Evolutionary conservation across 768 basidiomycete species (phyloP).

Genomic region (Leucosporidium yakuticum): DNA sequence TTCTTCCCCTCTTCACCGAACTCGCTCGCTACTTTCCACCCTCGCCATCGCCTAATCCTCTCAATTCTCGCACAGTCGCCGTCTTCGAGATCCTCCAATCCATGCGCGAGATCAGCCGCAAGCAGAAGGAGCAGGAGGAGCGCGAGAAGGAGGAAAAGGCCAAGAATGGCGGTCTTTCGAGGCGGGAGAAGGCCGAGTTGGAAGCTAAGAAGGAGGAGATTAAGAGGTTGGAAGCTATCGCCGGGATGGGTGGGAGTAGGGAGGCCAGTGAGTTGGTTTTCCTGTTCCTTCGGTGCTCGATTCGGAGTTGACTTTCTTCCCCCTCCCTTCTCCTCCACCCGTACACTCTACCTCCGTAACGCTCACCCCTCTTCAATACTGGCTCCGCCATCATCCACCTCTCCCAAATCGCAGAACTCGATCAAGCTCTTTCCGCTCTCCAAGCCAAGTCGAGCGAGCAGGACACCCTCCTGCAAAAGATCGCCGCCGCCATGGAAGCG

Average conservation of each 20-base stretch:
- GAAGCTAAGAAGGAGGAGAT: constrained; percentile 21
- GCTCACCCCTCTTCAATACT: too few relatives aligned
- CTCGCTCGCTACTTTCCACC: too few relatives aligned
- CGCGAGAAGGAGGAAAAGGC: background rate
- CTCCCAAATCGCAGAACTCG: background rate
- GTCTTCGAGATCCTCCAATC: constrained; percentile 24
- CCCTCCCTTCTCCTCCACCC: too few relatives aligned
- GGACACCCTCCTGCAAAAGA: constrained; percentile 4
- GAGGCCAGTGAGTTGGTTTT: constrained; percentile 12
- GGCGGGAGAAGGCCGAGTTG: constrained; percentile 18
- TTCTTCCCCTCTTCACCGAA: too few relatives aligned
- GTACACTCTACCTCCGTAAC: too few relatives aligned
- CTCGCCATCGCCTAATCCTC: too few relatives aligned
- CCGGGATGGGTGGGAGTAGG: background rate
- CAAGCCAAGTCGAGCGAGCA: constrained; percentile 21
- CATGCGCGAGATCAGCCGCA: constrained; percentile 8
- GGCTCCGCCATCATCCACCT: too few relatives aligned
- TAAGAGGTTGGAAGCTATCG: constrained; percentile 10
- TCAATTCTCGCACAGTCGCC: too few relatives aligned
- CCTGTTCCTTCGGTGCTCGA: background rate
- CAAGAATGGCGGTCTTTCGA: background rate
- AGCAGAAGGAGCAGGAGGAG: constrained; percentile 15
- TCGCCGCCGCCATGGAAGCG: constrained; percentile 9
- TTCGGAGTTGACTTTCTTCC: background rate
- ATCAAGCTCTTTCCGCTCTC: background rate